A percentile compares a stretch with the other conserved stretches of the same genome.
Conservation (phyloP, 805 yeast genomes). For the Nakazawaea ernobii region DNA sequence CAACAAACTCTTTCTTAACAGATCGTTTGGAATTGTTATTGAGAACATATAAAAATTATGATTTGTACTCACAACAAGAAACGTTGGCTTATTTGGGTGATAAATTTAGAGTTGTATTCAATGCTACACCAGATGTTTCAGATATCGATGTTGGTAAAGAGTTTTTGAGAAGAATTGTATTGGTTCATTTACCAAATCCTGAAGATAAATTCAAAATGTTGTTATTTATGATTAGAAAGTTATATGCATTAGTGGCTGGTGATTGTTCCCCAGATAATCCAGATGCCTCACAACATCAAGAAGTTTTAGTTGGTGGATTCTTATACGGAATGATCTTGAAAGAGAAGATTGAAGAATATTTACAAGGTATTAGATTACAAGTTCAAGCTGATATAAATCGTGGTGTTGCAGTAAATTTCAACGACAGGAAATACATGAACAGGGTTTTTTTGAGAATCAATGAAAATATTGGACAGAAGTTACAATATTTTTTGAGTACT, state of each 20-base stretch:
- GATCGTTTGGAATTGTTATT: slow-evolving; percentile 94
- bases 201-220: slow-evolving; percentile 82
- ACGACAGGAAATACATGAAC: slow-evolving; percentile 76
- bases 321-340: slow-evolving; percentile 94
- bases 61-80: slow-evolving; percentile 73
- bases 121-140: slow-evolving; percentile 79
- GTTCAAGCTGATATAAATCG: slow-evolving; percentile 76
- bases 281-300: slow-evolving; percentile 99
- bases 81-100: slow-evolving; percentile 94
- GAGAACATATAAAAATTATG: slow-evolving; percentile 81
- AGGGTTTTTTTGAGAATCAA: slow-evolving; percentile 74
- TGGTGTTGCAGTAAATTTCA: slow-evolving; percentile 75
- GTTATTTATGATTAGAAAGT: slow-evolving; percentile 90
- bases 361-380: slow-evolving; percentile 66
- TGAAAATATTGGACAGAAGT: slow-evolving; percentile 91
- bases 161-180: slow-evolving; percentile 74
- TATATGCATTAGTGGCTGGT: slow-evolving; percentile 92
- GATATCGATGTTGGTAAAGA: slow-evolving; percentile 90
- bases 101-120: slow-evolving; percentile 90
- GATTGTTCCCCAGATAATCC: slow-evolving; percentile 97
- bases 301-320: slow-evolving; percentile 91
- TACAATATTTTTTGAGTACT: slow-evolving; percentile 91
- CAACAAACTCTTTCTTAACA: slow-evolving; percentile 84
- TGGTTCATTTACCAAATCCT: slow-evolving; percentile 75
- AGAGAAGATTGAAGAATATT: slow-evolving; percentile 92